A percentile compares a stretch with the other conserved stretches of the same genome.
These are phyloP conservation scores for Stramenopiles sp. DNA, from an alignment of 352 stramenopile genomes.

Conservation along the genomic window DNA sequence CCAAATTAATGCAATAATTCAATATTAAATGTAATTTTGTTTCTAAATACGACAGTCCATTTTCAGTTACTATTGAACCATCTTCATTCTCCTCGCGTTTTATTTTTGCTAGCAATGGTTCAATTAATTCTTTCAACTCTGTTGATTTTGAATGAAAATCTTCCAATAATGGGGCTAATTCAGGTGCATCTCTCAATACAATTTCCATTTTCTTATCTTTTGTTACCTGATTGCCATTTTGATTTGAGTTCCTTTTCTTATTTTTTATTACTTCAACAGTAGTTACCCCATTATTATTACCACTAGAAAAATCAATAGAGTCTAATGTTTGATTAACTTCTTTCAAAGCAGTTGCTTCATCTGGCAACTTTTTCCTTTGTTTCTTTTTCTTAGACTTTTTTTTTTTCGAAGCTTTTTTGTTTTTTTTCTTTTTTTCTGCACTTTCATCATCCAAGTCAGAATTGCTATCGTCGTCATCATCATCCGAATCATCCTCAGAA, in stretches of 20 bases:
- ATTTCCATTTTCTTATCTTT: slow-evolving; percentile 21
- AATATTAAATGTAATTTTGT: slow-evolving; percentile 28
- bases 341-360: background rate
- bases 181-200: slow-evolving; percentile 18
- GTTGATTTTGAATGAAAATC: slow-evolving; percentile 14
- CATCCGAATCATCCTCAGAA: background rate
- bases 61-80: slow-evolving; percentile 13
- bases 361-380: background rate
- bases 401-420: background rate
- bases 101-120: background rate
- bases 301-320: background rate
- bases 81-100: background rate
- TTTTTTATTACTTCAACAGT: background rate
- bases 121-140: background rate
- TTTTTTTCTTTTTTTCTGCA: too few species aligned
- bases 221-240: background rate
- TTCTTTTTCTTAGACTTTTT: background rate
- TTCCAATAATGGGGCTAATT: slow-evolving; percentile 18
- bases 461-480: too few species aligned
- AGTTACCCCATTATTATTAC: background rate
- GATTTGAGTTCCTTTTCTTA: background rate
- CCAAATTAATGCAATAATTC: slow-evolving; percentile 26
- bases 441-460: too few species aligned
- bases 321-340: background rate
- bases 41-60: slow-evolving; percentile 24